Evolutionary conservation across 495 filamentous ascomycete species (phyloP).

Genomic region (Staphylotrichum longicolle): DNA sequence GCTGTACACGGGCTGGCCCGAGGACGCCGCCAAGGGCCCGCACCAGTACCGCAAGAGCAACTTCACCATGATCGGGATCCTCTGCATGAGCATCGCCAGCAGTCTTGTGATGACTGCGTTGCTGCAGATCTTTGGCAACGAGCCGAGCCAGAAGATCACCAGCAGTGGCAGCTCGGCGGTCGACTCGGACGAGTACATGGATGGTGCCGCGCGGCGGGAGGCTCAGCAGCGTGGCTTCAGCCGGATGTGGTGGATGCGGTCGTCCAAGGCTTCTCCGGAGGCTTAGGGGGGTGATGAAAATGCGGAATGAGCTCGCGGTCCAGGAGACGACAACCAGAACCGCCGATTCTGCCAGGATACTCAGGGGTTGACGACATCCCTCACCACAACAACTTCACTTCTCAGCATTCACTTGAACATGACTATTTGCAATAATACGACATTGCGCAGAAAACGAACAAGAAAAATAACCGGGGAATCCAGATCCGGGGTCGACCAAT

Average conservation of each 20-base stretch:
- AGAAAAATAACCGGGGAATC: constrained; percentile 3
- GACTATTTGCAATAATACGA: constrained; percentile 17
- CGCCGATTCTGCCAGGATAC: constrained; percentile 1
- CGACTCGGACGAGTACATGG: constrained; percentile 51
- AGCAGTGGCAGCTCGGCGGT: constrained; percentile 38
- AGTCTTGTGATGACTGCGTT: constrained; percentile 65
- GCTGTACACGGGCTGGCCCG: constrained; percentile 80
- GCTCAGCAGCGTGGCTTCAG: constrained; percentile 64
- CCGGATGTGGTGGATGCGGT: constrained; percentile 52
- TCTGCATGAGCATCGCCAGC: constrained; percentile 71
- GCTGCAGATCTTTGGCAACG: constrained; percentile 60
- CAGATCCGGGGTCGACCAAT: constrained; percentile 22
- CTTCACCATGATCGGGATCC: constrained; percentile 81
- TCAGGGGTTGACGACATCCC: neutral
- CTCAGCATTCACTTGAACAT: constrained; percentile 23
- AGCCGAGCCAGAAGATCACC: constrained; percentile 45
- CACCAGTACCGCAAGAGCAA: constrained; percentile 81
- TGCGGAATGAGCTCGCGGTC: constrained; percentile 18
- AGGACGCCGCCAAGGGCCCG: constrained; percentile 63
- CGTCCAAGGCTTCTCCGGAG: constrained; percentile 12
- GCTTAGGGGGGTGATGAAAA: neutral
- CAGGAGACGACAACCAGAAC: constrained; percentile 15
- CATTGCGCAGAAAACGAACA: neutral
- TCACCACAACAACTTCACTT: constrained; percentile 22
- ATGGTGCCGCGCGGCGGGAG: constrained; percentile 71